Evolutionary conservation across 2,329 filamentous ascomycete species (phyloP).

Genomic region (Monilinia fructigena): DNA sequence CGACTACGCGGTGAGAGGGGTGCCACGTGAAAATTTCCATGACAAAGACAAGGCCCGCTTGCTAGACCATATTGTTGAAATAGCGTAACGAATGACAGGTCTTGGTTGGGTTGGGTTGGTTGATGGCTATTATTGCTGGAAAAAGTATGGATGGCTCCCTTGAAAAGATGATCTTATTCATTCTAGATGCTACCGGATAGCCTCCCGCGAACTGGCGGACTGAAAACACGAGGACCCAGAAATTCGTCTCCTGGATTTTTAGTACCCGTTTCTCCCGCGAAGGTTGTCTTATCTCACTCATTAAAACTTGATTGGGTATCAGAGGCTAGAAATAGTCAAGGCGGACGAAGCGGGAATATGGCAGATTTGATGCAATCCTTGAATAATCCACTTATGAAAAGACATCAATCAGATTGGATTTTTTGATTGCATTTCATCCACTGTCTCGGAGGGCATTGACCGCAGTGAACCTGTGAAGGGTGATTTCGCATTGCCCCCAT

Average conservation of each 20-base stretch:
- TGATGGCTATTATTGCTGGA: constrained; percentile 8
- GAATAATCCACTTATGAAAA: constrained; percentile 20
- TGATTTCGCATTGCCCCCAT: constrained; percentile 13
- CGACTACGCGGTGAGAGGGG: constrained; percentile 19
- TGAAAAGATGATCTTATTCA: constrained; percentile 18
- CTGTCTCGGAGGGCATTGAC: constrained; percentile 22
- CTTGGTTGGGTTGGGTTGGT: neutral
- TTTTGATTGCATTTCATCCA: constrained; percentile 3
- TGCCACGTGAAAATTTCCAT: constrained; percentile 11
- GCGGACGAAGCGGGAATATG: constrained; percentile 19
- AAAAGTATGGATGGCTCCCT: constrained; percentile 10
- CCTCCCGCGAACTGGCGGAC: constrained; percentile 21
- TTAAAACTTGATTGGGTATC: constrained; percentile 9
- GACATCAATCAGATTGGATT: neutral
- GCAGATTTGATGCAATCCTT: constrained; percentile 17
- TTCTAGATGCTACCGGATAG: constrained; percentile 24
- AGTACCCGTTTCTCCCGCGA: constrained; percentile 18
- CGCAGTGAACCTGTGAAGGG: constrained; percentile 1
- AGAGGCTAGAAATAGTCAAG: constrained; percentile 5
- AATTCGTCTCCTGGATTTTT: constrained; percentile 22
- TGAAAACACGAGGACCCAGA: constrained; percentile 21
- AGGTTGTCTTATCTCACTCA: constrained; percentile 17
- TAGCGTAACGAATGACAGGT: constrained; percentile 7
- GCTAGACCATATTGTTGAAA: constrained; percentile 4
- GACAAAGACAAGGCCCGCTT: constrained; percentile 8